Percentiles rank a stretch among this genome's conserved stretches.
Conservation (phyloP, 306 rosid genomes). For the Mimosa bimucronata region DNA sequence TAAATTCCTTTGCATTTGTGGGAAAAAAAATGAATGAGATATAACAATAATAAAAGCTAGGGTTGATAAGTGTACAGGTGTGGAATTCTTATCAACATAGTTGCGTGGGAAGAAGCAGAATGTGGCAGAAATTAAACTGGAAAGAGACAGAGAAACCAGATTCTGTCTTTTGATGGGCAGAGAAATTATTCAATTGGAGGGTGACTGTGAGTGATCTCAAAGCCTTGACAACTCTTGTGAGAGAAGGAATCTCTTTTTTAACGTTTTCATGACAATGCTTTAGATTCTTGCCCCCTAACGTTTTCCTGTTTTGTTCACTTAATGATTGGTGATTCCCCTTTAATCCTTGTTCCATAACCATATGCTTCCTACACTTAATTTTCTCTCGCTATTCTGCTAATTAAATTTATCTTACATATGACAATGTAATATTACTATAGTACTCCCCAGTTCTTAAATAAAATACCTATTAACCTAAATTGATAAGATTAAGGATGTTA, state of each 20-base stretch:
- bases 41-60: neutral
- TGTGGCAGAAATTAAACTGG: neutral
- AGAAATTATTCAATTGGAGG: neutral
- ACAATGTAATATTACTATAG: too few species aligned
- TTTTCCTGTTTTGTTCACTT: conserved; percentile 40
- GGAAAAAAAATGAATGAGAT: neutral
- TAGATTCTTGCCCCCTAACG: conserved; percentile 32
- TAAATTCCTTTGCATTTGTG: neutral
- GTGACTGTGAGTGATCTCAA: neutral
- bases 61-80: conserved; percentile 37
- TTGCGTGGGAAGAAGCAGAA: conserved; percentile 35
- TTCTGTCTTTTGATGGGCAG: conserved; percentile 55
- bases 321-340: conserved; percentile 39
- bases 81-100: conserved; percentile 59
- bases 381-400: neutral
- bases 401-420: neutral
- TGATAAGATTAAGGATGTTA: too few species aligned
- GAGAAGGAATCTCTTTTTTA: conserved; percentile 33
- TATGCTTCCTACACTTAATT: conserved; percentile 33
- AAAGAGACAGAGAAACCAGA: conserved; percentile 50
- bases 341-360: conserved; percentile 44
- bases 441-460: too few species aligned
- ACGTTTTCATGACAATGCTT: conserved; percentile 38
- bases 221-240: conserved; percentile 14
- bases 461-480: too few species aligned